Base-by-base conservation (phyloP, 495 filamentous ascomycete species). In the Chaetomium tenue region DNA sequence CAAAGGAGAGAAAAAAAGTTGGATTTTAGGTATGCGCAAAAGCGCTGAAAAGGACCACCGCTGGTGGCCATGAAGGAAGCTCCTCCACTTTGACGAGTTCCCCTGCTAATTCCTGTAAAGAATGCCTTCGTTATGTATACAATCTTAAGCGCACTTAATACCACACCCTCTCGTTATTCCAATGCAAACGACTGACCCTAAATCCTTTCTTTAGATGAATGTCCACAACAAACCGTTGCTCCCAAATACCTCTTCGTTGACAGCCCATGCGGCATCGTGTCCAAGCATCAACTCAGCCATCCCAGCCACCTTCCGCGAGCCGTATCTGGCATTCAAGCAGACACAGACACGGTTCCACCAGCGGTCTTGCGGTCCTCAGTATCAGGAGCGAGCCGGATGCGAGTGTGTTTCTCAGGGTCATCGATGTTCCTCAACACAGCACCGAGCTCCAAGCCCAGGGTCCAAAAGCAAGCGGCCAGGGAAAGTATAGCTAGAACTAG, bases 371-470 rank as follows among this genome's bases (percentile, higher is more conserved):
- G 23, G 22, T 58, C 42, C 7, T 57, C 57, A 15, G 39, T 26
- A 25, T 63, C 61, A n/a, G 30, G 25, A 5, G 53, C 25, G 22
- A 57, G 61, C 30, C 37, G 25, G 28, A 63, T 58, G 51, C 61
- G 50, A 23, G 15, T 15, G 13, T 40, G 46, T 18, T 8, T 22
- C 37, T 42, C 51, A 16, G 47, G 25, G 13, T 51, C 42, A 23
- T 48, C 42, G 15, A 12, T 22, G 13, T 39, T 3, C 13, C 26
- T 50, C 18, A 50, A 37, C 5, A 51, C n/a, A 23, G 48, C 9
- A 15, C 61, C 61, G 7, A 57, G 22, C 28, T 63, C 42, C 7
- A 63, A 18, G 28, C 39, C 25, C 0, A 50, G n/a, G 22, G 1
- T 20, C n/a, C 42, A 18, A 12, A 46, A 50, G 9, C 44, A 61